Base-by-base conservation (phyloP, 1,284 basidiomycete genomes). In the Ceratobasidium theobromae region DNA sequence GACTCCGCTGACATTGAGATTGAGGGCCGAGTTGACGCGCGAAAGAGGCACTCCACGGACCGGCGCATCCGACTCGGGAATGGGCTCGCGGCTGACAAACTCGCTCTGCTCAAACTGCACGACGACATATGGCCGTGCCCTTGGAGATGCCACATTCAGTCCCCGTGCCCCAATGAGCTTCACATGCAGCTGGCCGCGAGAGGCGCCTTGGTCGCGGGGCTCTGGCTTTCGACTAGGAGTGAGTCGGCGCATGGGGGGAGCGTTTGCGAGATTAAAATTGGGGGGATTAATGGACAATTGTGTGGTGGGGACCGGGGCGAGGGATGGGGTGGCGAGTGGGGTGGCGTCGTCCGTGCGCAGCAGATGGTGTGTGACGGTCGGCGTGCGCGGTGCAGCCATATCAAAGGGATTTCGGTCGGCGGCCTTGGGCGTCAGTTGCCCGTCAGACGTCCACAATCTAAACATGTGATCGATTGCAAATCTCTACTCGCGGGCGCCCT, bases 91-190 rank as follows among this genome's bases (percentile, higher is more conserved):
- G 71, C 88, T 89, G 75, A 99, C 90, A 75, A 98, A 99, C 78
- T 99, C 96, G 82, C 95, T 98, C 79, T 98, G 93, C 80, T 99
- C 96, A 77, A 98, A 99, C 76, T 95, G 91, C 72, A 97, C 94
- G 74, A 99, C 96, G 71, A 95, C 93, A 76, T 99, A 99, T 12
- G 96, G 97, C 23, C 89, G 83, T 1, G 89, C 85, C 54, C 80
- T 78, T 18, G 84, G 75, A 25, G 86, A 82, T 40, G 82, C 80
- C 51, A 93, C 87, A 71, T 87, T 87, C 74, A 99, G 86, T n/a
- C 86, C 86, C 66, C 93, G 86, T 3, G 93, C 97, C 69, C 89
- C 87, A 76, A 99, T 93, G 75, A 99, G 86, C 79, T 98, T 98
- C 78, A 99, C 89, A 72, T 93, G 92, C 66, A 99, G 87, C 79